Conservation (phyloP, 257 asterid genomes). For the Nicotiana tomentosiformis region DNA sequence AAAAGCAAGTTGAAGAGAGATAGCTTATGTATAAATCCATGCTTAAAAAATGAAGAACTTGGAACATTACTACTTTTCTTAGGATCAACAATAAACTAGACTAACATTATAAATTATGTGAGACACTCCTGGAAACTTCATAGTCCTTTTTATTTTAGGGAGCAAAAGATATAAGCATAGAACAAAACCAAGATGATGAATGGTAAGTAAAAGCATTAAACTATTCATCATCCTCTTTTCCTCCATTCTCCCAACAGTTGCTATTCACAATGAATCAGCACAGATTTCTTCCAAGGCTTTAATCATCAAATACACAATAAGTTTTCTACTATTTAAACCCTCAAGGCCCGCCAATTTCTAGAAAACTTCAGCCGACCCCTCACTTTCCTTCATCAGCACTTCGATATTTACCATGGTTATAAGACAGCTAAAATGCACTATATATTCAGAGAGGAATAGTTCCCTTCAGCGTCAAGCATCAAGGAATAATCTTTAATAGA, state of each 20-base stretch:
- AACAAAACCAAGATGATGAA: constrained; percentile 1
- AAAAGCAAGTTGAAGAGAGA: constrained; percentile 1
- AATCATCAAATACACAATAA: not conserved
- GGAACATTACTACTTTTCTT: not conserved
- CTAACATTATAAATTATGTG: not conserved
- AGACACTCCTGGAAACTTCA: not conserved
- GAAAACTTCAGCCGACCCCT: not conserved
- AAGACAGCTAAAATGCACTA: not conserved
- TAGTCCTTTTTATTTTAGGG: not conserved
- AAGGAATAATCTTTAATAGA: not conserved
- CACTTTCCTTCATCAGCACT: not conserved
- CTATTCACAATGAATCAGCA: not conserved
- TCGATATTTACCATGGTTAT: not conserved
- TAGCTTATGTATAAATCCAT: not conserved
- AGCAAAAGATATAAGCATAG: not conserved
- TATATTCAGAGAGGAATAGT: not conserved
- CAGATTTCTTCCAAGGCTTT: not conserved
- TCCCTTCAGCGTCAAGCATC: not conserved
- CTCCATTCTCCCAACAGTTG: not conserved
- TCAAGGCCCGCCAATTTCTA: not conserved
- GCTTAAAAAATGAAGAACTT: not conserved
- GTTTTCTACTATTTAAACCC: not conserved
- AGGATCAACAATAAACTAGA: not conserved
- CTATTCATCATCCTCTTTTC: not conserved
- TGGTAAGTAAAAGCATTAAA: not conserved